These are phyloP conservation scores for Platanthera guangdongensis DNA, from an alignment of 106 monocot species.

Conservation along the genomic window DNA sequence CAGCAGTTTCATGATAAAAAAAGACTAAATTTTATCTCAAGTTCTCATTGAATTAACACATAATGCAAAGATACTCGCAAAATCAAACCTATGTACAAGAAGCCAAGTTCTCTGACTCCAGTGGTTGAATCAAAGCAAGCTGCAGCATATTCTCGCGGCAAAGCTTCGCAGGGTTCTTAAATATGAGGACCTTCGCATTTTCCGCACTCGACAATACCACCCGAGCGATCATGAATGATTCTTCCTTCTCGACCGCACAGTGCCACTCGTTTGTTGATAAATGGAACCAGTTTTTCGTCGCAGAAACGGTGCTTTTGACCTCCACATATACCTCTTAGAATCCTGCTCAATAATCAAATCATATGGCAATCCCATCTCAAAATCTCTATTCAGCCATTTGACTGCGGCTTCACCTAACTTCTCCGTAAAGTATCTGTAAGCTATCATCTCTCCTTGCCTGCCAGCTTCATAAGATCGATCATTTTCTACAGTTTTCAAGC, in stretches of 20 bases:
- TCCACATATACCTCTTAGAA: constrained; percentile 21
- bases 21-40: neutral
- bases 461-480: constrained; percentile 30
- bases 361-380: constrained; percentile 49
- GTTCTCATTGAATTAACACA: neutral
- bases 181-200: constrained; percentile 14
- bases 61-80: too few relatives aligned
- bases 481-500: constrained; percentile 7
- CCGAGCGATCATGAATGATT: constrained; percentile 34
- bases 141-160: constrained; percentile 32
- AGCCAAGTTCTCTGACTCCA: neutral
- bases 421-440: constrained; percentile 34
- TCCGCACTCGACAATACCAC: constrained; percentile 17
- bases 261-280: constrained; percentile 44
- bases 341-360: constrained; percentile 33
- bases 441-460: constrained; percentile 32
- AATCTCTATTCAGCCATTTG: constrained; percentile 36
- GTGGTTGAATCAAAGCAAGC: constrained; percentile 29
- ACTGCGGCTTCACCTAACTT: constrained; percentile 21
- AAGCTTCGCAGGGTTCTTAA: constrained; percentile 45
- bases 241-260: constrained; percentile 40
- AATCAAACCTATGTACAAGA: too few relatives aligned
- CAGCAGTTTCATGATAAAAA: too few relatives aligned
- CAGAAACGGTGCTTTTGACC: constrained; percentile 44
- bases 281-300: constrained; percentile 38